Base-by-base conservation (phyloP, 2,329 filamentous ascomycete genomes). In the Penicillium aurantiogriseum region DNA sequence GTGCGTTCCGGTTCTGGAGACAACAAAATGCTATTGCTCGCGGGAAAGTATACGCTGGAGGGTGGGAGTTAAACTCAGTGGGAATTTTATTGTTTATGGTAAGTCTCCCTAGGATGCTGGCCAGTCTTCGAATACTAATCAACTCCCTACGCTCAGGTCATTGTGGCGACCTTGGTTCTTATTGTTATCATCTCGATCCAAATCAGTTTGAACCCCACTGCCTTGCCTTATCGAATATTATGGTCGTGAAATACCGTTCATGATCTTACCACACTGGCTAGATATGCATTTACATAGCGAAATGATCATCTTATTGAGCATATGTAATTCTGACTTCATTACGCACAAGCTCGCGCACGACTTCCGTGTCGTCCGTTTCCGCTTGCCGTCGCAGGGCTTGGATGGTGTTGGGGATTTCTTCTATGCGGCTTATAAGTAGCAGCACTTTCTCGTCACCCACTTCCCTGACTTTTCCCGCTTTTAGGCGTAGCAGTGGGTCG, bases 21-120 rank as follows among this genome's bases (percentile, higher is more conserved):
- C 80, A 85, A 62, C 86, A 88, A 69, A 78, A 78, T 66, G 83
- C 82, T 0, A 81, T 88, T 57, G 73, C 83, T 3, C 70, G 80
- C 57, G 86, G 85, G 1, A 86, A 82, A 65, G 77, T 84, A 0
- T 72, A 81, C 66, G 78, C 80, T 2, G 84, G 85, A 5, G 85
- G 85, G 0, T 86, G 83, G 80, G 85, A 88, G 67, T 67, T 87
- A 4, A 75, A 78, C 53, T 62, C 72, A 0, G 77, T 86, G 13
- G 81, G 80, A 55, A 60, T 71, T 2, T 69, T 80, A 29, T 70
- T 79, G 7, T 51, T 56, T 9, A 5, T 29, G n/a, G 53, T 56
- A 42, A 56, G 53, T 31, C 8, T 13, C 4, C 1, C 10, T n/a
- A 5, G 13, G 4, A 8, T 1, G 2, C 15, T 38, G 9, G 10